A percentile compares a stretch with the other conserved stretches of the same genome.
Conservation (phyloP, 2,329 filamentous ascomycete genomes). For the Exserohilum turcica region DNA sequence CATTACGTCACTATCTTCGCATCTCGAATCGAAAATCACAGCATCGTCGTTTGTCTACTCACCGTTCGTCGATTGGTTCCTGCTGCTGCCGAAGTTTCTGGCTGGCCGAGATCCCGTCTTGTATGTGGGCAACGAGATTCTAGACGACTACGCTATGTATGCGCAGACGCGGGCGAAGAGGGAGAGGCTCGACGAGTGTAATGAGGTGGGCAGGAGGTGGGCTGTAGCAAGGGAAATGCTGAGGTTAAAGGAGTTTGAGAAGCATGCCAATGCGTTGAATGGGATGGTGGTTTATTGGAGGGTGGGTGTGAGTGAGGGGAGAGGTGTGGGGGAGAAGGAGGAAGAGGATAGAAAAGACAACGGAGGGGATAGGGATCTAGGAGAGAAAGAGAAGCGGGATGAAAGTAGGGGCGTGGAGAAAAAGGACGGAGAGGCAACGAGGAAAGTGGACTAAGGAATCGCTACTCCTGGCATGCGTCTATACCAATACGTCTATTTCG, state of each 20-base stretch:
- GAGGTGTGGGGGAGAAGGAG: not conserved
- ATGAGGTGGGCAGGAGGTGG: constrained; percentile 35
- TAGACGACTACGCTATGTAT: constrained; percentile 34
- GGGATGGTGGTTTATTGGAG: constrained; percentile 42
- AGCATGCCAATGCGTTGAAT: constrained; percentile 39
- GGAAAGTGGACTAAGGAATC: too few species aligned
- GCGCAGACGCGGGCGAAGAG: constrained; percentile 33
- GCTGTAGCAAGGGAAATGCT: constrained; percentile 19
- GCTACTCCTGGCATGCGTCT: too few species aligned
- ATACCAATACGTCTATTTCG: too few species aligned
- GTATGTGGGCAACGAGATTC: constrained; percentile 47
- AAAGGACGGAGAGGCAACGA: not conserved
- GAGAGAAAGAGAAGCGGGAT: not conserved
- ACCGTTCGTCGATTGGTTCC: constrained; percentile 46
- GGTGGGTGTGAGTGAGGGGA: not conserved
- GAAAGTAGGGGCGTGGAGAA: not conserved
- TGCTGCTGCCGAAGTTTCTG: constrained; percentile 41
- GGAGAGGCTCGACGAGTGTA: constrained; percentile 33
- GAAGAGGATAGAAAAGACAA: not conserved
- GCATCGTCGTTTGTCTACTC: constrained; percentile 38
- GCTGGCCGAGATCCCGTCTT: constrained; percentile 34
- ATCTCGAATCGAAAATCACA: constrained; percentile 30
- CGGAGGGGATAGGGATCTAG: not conserved
- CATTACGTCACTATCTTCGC: constrained; percentile 19
- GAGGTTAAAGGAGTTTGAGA: constrained; percentile 35